These are phyloP conservation scores for Mentha longifolia DNA, from an alignment of 257 asterid species.

Conservation along the genomic window DNA sequence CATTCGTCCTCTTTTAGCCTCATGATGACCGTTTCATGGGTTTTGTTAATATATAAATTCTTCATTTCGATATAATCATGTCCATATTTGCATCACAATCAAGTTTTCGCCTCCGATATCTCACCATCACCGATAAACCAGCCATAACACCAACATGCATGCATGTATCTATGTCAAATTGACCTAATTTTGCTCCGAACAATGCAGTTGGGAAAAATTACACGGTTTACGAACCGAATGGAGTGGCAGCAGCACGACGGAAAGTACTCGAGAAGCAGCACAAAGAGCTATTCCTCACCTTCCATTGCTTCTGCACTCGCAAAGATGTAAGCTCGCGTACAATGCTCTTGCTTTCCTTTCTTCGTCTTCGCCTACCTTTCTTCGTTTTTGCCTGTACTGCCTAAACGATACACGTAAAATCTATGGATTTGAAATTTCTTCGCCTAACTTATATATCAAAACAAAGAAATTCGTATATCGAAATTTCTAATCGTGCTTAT, in stretches of 20 bases:
- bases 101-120: no score
- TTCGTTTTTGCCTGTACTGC: neutral
- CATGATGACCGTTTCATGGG: neutral
- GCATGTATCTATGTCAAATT: neutral
- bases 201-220: conserved; percentile 54
- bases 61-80: no score
- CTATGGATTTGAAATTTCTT: neutral
- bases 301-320: conserved; percentile 81
- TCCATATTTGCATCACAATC: neutral
- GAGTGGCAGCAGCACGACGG: conserved; percentile 35
- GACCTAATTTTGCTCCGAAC: neutral
- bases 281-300: conserved; percentile 63
- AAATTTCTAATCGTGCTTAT: neutral
- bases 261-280: conserved; percentile 56
- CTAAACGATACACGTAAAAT: neutral
- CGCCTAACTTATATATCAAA: neutral
- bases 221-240: conserved; percentile 35
- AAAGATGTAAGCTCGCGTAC: conserved; percentile 61
- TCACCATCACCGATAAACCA: no score
- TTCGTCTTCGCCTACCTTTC: neutral
- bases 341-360: neutral
- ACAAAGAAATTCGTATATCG: neutral
- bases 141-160: neutral
- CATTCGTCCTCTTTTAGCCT: neutral
- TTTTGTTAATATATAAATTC: no score